These are phyloP conservation scores for Linum trigynum DNA, from an alignment of 345 rosid species.

Conservation along the genomic window DNA sequence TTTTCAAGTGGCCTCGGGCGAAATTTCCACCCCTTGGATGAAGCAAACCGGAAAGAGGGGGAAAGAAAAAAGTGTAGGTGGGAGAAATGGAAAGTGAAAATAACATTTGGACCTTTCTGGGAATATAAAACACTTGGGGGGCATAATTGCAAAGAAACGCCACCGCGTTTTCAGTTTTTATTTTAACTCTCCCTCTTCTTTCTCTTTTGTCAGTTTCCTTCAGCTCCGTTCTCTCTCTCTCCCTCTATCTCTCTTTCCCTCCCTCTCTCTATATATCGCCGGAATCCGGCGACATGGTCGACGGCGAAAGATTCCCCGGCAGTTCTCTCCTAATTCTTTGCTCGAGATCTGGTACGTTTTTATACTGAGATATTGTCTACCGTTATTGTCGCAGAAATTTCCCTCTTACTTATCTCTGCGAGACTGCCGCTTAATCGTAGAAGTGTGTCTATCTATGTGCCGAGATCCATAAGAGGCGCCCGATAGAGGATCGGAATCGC, in stretches of 20 bases:
- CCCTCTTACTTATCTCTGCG: not conserved
- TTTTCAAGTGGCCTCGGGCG: no score
- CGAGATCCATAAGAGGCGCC: slow-evolving; percentile 11
- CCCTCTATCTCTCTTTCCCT: slow-evolving; percentile 14
- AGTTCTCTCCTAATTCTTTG: slow-evolving; percentile 10
- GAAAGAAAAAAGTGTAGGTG: not conserved
- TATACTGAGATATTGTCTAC: not conserved
- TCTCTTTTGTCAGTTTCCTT: slow-evolving; percentile 3
- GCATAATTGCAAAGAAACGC: slow-evolving; percentile 3
- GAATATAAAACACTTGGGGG: slow-evolving; percentile 12
- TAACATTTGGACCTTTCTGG: not conserved
- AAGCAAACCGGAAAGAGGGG: no score
- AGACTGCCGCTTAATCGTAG: slow-evolving; percentile 4
- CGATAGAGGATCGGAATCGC: slow-evolving; percentile 22
- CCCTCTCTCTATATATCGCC: slow-evolving; percentile 22
- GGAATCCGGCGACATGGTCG: slow-evolving; percentile 35
- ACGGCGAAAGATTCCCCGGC: slow-evolving; percentile 16
- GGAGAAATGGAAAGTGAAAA: not conserved
- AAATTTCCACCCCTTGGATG: no score
- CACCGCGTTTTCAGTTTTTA: slow-evolving; percentile 8
- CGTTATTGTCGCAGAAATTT: slow-evolving; percentile 18
- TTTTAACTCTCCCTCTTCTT: slow-evolving; percentile 1
- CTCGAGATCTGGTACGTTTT: slow-evolving; percentile 23
- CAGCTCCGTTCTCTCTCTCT: slow-evolving; percentile 13
- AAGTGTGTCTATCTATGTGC: not conserved